Evolutionary conservation across 306 rosid genomes (phyloP), one percentile per base, ranked within the genome.

Genomic region (Begonia loranthoides): DNA sequence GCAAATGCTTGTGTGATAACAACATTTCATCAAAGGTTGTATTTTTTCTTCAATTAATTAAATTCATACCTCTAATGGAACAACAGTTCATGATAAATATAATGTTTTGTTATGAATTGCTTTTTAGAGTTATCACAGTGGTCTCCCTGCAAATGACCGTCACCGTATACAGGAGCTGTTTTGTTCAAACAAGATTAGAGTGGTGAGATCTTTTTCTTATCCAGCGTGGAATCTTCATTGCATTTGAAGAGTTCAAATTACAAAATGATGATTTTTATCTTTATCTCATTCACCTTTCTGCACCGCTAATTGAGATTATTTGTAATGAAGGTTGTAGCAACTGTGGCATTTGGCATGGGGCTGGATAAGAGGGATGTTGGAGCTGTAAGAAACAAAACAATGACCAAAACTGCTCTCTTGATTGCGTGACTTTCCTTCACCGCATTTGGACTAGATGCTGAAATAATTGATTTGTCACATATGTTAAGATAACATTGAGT

Each of bases 331-430:
- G 94, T 90, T 66, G 95, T 90, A 64, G 97, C 97, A 65, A 90
- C 97, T 56, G 94, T 90, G 72, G 95, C 97, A 45, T 90, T 90
- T 69, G 97, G 97, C 68, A 90, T 90, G 97, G 97, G 97, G 61
- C 79, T 90, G 43, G 87, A 90, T 74, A 90, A 90, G 77, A 76
- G 82, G 46, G 97, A 82, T 54, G 89, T 90, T 64, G 94, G 95
- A 55, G 87, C 95, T 72, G 97, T 90, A 78, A 82, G 95, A 55
- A 68, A 69, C 36, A 28, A 41, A 38, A 53, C 17, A 10, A 10
- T 43, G 47, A 43, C 13, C 15, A 10, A n/a, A 45, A 69, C 36
- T 45, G 15, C 49, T 46, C 51, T 46, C 38, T 8, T 67, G 41
- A 51, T 48, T 58, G 4, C 5, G 22, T 19, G 36, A 28, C 36